Percentiles rank a stretch among this genome's conserved stretches.
phyloP scores from a whole-genome alignment of 1,139 yeast species.

The Saccharomyces hybrid region DNA sequence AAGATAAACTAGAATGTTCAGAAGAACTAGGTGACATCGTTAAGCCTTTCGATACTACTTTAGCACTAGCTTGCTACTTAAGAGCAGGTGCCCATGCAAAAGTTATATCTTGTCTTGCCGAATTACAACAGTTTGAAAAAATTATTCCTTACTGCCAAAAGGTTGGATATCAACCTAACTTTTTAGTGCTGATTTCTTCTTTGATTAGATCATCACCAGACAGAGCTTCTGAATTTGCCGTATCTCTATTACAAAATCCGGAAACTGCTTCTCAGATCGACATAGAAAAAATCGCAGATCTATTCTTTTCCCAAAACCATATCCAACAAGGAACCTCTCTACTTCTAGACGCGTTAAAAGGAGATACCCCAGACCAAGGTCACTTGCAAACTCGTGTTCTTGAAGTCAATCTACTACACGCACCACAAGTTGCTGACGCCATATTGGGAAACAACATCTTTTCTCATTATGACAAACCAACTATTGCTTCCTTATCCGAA shows the following conservation, averaged over 20 bases:
- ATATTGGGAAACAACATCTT: slow-evolving; percentile 94
- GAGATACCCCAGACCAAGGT: slow-evolving; percentile 91
- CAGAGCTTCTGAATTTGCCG: slow-evolving; percentile 95
- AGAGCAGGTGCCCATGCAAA: slow-evolving; percentile 81
- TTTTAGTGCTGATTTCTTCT: slow-evolving; percentile 81
- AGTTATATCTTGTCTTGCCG: slow-evolving; percentile 89
- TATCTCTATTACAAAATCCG: slow-evolving; percentile 62
- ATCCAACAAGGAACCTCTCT: slow-evolving; percentile 99
- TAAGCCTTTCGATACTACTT: slow-evolving; percentile 74
- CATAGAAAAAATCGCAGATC: slow-evolving; percentile 82
- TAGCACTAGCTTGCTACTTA: slow-evolving; percentile 87
- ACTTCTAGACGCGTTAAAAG: slow-evolving; percentile 89
- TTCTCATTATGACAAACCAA: slow-evolving; percentile 89
- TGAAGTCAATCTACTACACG: slow-evolving; percentile 88
- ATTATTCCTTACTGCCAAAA: slow-evolving; percentile 90
- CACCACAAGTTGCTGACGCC: slow-evolving; percentile 99
- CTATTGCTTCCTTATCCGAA: slow-evolving; percentile 87
- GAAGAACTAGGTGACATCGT: slow-evolving; percentile 97
- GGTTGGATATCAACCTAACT: slow-evolving; percentile 85
- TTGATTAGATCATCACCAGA: slow-evolving; percentile 93
- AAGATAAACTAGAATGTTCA: slow-evolving; percentile 85
- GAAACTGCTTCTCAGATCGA: slow-evolving; percentile 60
- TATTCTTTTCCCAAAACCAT: slow-evolving; percentile 88
- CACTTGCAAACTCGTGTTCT: slow-evolving; percentile 91
- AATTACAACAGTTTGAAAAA: slow-evolving; percentile 93